phyloP scores from a whole-genome alignment of 2,329 filamentous ascomycete genomes.

The Monosporascus ibericus region DNA sequence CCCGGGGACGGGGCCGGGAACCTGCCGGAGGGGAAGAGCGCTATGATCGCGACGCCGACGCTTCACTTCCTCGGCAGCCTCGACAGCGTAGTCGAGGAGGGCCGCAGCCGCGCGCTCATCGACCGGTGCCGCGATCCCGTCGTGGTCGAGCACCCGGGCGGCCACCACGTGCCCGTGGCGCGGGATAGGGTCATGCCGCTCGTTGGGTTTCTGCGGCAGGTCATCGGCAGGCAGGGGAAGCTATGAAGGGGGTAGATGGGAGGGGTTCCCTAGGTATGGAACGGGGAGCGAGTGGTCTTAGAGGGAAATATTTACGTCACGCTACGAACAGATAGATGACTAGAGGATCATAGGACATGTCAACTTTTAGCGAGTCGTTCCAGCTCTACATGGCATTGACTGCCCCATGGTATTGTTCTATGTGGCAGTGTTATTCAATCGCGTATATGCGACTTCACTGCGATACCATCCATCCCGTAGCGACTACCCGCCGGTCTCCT shows the following conservation, averaged over 20 bases:
- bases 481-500: neutral
- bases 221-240: slow-evolving; percentile 16
- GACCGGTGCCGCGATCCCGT: slow-evolving; percentile 53
- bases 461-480: neutral
- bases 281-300: slow-evolving; percentile 8
- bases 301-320: neutral
- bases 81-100: slow-evolving; percentile 84
- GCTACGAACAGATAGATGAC: neutral
- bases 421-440: neutral
- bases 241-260: slow-evolving; percentile 3
- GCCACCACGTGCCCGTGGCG: slow-evolving; percentile 80
- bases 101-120: slow-evolving; percentile 59
- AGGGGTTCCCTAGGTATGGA: slow-evolving; percentile 3
- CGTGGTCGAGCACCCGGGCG: slow-evolving; percentile 71
- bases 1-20: neutral
- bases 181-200: slow-evolving; percentile 76
- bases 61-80: slow-evolving; percentile 78
- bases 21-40: neutral
- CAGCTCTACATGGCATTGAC: neutral
- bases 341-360: neutral
- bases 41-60: slow-evolving; percentile 61
- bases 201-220: slow-evolving; percentile 59
- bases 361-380: neutral
- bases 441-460: slow-evolving; percentile 2
- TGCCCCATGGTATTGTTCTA: neutral